Conservation (phyloP, 495 filamentous ascomycete species). For the Aspergillus ellipticus region DNA sequence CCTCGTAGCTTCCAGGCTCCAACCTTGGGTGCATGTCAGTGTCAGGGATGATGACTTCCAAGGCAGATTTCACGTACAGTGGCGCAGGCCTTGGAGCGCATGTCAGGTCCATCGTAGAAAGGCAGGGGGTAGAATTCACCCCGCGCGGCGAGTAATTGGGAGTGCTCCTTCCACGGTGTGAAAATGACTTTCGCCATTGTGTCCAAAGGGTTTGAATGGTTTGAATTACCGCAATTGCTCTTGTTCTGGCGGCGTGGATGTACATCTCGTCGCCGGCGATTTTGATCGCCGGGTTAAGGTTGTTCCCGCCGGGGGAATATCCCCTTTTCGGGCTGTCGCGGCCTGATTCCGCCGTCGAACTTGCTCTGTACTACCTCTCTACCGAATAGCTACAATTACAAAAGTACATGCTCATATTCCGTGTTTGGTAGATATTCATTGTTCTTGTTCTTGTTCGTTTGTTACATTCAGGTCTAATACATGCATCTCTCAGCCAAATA, state of each 20-base stretch:
- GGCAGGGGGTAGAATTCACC: slow-evolving; percentile 58
- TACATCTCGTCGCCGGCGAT: slow-evolving; percentile 10
- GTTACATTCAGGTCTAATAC: slow-evolving; percentile 3
- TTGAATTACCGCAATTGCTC: background rate
- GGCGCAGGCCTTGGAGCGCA: slow-evolving; percentile 43
- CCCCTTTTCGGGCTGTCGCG: background rate
- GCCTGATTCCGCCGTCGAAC: background rate
- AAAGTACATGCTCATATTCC: slow-evolving; percentile 1
- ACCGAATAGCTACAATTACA: background rate
- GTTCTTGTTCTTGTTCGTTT: background rate
- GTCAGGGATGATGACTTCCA: background rate
- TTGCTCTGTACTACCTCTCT: background rate
- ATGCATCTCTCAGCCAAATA: slow-evolving; percentile 7
- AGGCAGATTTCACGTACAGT: slow-evolving; percentile 31
- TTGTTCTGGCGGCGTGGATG: background rate
- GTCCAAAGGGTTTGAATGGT: background rate
- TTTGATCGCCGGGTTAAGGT: slow-evolving; percentile 20
- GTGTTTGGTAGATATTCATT: background rate
- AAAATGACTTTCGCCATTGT: slow-evolving; percentile 71
- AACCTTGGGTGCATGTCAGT: slow-evolving; percentile 31
- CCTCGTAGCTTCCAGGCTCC: slow-evolving; percentile 61
- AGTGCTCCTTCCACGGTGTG: slow-evolving; percentile 70
- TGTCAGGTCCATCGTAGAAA: slow-evolving; percentile 31
- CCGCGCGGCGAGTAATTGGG: slow-evolving; percentile 65
- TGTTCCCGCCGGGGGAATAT: slow-evolving; percentile 14